Percentiles rank a stretch among this genome's conserved stretches.
These are phyloP conservation scores for Cyclocybe cylindracea DNA, from an alignment of 768 basidiomycete species.

Conservation along the genomic window DNA sequence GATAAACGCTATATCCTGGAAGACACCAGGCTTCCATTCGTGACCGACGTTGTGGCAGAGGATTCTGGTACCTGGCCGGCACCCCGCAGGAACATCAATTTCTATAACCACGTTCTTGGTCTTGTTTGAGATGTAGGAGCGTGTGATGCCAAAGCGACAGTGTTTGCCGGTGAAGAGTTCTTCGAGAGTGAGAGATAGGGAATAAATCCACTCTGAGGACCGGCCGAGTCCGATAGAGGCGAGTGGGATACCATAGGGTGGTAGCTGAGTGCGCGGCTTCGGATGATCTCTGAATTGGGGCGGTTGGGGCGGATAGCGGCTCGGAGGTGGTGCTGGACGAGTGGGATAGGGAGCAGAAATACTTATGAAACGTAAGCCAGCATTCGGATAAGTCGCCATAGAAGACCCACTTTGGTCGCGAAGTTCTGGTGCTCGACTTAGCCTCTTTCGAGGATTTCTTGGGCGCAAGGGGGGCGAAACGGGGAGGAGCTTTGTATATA, in stretches of 20 bases:
- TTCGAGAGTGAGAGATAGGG: slow-evolving; percentile 59
- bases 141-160: slow-evolving; percentile 61
- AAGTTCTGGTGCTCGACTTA: slow-evolving; percentile 1
- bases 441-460: slow-evolving; percentile 5
- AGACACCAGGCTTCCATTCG: slow-evolving; percentile 53
- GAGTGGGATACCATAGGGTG: slow-evolving; percentile 40
- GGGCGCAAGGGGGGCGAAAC: slow-evolving; percentile 1
- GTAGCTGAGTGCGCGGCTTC: slow-evolving; percentile 8
- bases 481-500: slow-evolving; percentile 9
- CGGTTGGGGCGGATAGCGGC: slow-evolving; percentile 5
- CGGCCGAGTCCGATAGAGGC: slow-evolving; percentile 40
- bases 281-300: slow-evolving; percentile 3
- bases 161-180: slow-evolving; percentile 59
- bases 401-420: background rate
- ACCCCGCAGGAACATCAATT: slow-evolving; percentile 62
- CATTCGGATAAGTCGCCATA: no score
- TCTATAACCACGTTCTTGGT: slow-evolving; percentile 58
- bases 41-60: slow-evolving; percentile 67
- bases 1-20: slow-evolving; percentile 69
- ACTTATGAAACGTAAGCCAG: background rate
- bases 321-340: slow-evolving; percentile 3
- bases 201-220: slow-evolving; percentile 68
- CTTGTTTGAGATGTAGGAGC: slow-evolving; percentile 48
- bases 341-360: slow-evolving; percentile 1
- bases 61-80: slow-evolving; percentile 59